A percentile compares a stretch with the other conserved stretches of the same genome.
Conservation (phyloP, 176 grass and related monocot genomes). For the Triticum dicoccoides region DNA sequence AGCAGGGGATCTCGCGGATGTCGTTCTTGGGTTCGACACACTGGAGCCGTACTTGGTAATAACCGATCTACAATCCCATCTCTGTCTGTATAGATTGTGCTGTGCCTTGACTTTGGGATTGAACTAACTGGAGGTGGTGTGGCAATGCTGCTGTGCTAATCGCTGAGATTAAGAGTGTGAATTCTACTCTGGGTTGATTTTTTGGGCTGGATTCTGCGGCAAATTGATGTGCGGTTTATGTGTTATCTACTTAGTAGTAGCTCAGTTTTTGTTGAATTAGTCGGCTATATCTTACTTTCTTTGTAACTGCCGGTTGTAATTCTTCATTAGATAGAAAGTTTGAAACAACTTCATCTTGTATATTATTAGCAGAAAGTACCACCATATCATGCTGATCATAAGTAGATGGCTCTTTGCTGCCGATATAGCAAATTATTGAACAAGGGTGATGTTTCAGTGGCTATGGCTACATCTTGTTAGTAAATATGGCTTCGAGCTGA, state of each 20-base stretch:
- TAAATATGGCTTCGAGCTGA: not conserved
- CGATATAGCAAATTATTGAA: not conserved
- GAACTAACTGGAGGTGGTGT: not conserved
- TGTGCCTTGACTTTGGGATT: not conserved
- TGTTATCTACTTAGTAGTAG: not conserved
- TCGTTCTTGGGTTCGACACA: slow-evolving; percentile 89
- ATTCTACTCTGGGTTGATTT: not conserved
- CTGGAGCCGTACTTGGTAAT: slow-evolving; percentile 77
- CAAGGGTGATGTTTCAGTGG: not conserved
- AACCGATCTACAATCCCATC: not conserved
- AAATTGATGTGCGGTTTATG: not conserved
- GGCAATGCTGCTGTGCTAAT: not conserved
- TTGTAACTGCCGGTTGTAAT: not conserved
- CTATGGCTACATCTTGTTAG: not conserved
- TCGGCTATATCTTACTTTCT: not conserved
- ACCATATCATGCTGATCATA: not conserved
- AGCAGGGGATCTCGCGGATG: slow-evolving; percentile 68
- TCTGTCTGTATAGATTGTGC: not conserved
- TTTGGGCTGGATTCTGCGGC: not conserved
- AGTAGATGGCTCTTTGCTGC: not conserved
- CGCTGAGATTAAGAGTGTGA: not conserved
- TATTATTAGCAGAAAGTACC: not conserved
- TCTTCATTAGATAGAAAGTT: not conserved
- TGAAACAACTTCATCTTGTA: not conserved
- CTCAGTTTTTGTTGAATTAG: not conserved